Base-by-base conservation (phyloP, 148 eudicot genomes). In the Bassia scoparia region DNA sequence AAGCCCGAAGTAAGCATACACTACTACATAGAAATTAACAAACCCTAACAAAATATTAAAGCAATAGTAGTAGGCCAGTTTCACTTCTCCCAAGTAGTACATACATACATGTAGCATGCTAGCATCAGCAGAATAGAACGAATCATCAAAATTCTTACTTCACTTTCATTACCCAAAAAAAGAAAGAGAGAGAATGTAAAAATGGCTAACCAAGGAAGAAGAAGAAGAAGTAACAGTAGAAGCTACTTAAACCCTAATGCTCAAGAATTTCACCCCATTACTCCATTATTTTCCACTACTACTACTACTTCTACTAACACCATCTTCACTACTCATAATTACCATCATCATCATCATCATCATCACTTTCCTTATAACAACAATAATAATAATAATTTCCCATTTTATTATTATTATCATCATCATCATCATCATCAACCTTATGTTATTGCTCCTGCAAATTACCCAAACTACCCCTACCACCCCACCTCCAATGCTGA, bases 201-300 rank as follows among this genome's bases (percentile, higher is more conserved):
- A 53, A 56, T 56, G 61, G 61, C 61, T 26, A 23, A 56, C 15
- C 61, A 23, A 24, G 24, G 66, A 9, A 20, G 35, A 27, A 59
- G 35, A 60, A 17, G 34, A 24, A 56, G 24, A 6, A 54, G 59
- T 20, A 54, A 23, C 1, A 52, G 58, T 6, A 54, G 33, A 14
- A 29, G 43, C 66, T 34, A 33, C 60, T 27, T 76, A 38, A 76
- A 76, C 70, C 79, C 79, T 41, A n/a, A 70, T 37, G 75, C 80
- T 8, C 65, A 26, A 21, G 80, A 71, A 64, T 77, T 77, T 26
- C 56, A 65, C 35, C 80, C 80, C 1, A 24, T n/a, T n/a, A n/a
- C n/a, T n/a, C n/a, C 17, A 15, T 46, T 56, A 56, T 56, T 8
- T 23, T 11, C 16, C 58, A 53, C 24, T 44, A 11, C n/a, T 34